Base-by-base conservation (phyloP, 179 eudicot genomes). In the Monotropa hypopitys region DNA sequence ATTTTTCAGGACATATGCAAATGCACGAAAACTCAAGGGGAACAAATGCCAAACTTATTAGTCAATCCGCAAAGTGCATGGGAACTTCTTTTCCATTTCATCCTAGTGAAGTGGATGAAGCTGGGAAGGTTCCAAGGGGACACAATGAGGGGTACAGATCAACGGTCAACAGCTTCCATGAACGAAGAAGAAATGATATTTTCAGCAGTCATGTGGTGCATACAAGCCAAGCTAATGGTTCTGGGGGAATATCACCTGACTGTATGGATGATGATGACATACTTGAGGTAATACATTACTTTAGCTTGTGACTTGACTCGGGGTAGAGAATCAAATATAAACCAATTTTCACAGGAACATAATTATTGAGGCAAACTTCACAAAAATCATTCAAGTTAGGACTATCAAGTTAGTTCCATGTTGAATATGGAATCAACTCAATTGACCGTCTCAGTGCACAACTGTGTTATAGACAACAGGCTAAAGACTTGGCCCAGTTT, bases 211-310 rank as follows among this genome's bases (percentile, higher is more conserved):
- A 85, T 78, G 53, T 81, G 57, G 77, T 73, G 65, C 46, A 62
- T 45, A 82, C 81, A 57, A 83, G 80, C 74, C 77, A 83, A 65
- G 69, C 20, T 21, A 84, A 74, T 18, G 88, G 78, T 79, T 84
- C 72, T 16, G 76, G 66, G 33, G 86, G 61, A 75, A 80, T 83
- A 67, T 71, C 72, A 77, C 40, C 80, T 71, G 88, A 81, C 78
- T 81, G 15, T 78, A 50, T 80, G 42, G 81, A 80, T 76, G 99
- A 96, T 62, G 99, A 96, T 89, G 98, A 89, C 83, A 83, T 96
- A 80, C 90, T 96, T 74, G 90, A 83, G 97, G 99, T 96, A 89
- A 87, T 77, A 77, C 33, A 62, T 77, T 79, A 23, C 54, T 33
- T 57, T 62, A 40, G 70, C 59, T 73, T 54, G 35, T 2, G 18